phyloP scores from a whole-genome alignment of 441 rosid genomes.

The Sinapis alba region DNA sequence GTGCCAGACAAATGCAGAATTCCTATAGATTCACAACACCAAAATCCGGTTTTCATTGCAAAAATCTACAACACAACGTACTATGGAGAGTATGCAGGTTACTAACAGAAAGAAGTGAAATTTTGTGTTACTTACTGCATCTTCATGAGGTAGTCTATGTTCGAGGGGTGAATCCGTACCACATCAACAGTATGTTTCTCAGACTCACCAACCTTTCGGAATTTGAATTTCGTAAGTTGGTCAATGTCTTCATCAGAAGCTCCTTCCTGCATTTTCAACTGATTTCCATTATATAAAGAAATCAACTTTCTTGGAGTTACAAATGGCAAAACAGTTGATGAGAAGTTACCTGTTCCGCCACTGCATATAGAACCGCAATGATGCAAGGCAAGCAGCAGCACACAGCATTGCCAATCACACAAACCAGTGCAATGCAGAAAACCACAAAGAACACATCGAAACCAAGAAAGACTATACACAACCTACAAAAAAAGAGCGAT shows the following conservation, averaged over 20 bases:
- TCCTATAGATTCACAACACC: constrained; percentile 54
- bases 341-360: constrained; percentile 82
- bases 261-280: constrained; percentile 71
- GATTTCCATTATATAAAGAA: neutral
- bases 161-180: constrained; percentile 59
- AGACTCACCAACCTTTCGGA: constrained; percentile 45
- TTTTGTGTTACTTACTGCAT: no score
- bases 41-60: no score
- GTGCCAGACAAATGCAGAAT: constrained; percentile 88
- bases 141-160: no score
- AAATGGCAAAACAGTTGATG: neutral
- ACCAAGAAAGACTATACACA: constrained; percentile 86
- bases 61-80: neutral
- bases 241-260: constrained; percentile 92
- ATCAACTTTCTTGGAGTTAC: neutral
- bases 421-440: constrained; percentile 90
- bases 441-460: constrained; percentile 95
- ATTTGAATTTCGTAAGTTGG: constrained; percentile 72
- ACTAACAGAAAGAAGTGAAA: neutral
- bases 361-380: constrained; percentile 87
- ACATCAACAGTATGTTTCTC: constrained; percentile 76
- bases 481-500: constrained; percentile 60
- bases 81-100: neutral
- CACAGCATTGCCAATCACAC: constrained; percentile 88
- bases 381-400: constrained; percentile 97